These are phyloP conservation scores for Penicillium cinerascens DNA, from an alignment of 495 filamentous ascomycete species.

Conservation along the genomic window DNA sequence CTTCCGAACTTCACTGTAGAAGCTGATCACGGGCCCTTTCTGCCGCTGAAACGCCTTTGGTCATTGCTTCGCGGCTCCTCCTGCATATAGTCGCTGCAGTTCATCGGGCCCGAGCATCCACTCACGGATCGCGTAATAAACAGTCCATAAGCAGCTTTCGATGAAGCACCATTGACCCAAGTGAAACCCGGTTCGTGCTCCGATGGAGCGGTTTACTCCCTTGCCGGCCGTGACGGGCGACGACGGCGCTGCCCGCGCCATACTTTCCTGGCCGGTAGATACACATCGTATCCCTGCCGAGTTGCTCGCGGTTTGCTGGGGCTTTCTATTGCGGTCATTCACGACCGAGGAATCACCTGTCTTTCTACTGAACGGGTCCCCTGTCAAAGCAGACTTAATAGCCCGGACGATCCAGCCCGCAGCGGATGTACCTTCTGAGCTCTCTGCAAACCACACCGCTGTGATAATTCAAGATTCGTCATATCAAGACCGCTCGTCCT, in stretches of 20 bases:
- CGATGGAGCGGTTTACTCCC: slow-evolving; percentile 24
- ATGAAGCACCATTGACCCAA: slow-evolving; percentile 11
- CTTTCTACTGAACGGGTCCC: slow-evolving; percentile 31
- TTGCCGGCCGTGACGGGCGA: slow-evolving; percentile 19
- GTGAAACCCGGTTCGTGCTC: not conserved
- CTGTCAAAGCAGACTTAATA: slow-evolving; percentile 33
- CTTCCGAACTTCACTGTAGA: not conserved
- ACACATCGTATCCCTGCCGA: slow-evolving; percentile 18
- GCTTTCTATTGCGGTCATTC: slow-evolving; percentile 35
- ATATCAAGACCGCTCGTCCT: not conserved
- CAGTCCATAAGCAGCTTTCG: slow-evolving; percentile 18
- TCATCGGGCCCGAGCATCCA: slow-evolving; percentile 15
- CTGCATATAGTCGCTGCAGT: slow-evolving; percentile 15
- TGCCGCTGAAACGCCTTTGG: slow-evolving; percentile 2
- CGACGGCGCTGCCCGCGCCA: slow-evolving; percentile 12
- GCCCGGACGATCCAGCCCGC: slow-evolving; percentile 20
- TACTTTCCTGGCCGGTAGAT: slow-evolving; percentile 22
- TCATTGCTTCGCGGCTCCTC: slow-evolving; percentile 10
- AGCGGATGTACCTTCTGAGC: slow-evolving; percentile 11
- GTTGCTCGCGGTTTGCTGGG: slow-evolving; percentile 36
- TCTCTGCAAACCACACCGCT: slow-evolving; percentile 17
- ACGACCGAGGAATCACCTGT: slow-evolving; percentile 30
- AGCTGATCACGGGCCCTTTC: slow-evolving; percentile 8
- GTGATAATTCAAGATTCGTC: slow-evolving; percentile 13
- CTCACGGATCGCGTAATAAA: slow-evolving; percentile 21